Conservation (phyloP, 371 early-diverging fungal genomes). For the Mucor circinelloides region DNA sequence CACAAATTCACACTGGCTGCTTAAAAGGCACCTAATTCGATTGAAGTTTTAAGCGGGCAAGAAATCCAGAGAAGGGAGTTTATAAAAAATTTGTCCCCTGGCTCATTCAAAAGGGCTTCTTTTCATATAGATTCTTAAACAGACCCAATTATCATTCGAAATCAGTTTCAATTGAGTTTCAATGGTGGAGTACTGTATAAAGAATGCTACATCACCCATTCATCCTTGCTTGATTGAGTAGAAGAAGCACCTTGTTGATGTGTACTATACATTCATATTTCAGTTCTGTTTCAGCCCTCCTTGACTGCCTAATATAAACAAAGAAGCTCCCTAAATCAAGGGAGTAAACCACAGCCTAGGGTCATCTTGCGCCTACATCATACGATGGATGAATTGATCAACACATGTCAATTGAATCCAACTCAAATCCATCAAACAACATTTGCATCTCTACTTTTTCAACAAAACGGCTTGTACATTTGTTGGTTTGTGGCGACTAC, state of each 20-base stretch:
- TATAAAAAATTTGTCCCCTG: background rate
- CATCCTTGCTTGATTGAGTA: background rate
- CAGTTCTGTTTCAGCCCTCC: too few species aligned
- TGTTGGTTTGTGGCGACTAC: background rate
- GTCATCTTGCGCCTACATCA: too few species aligned
- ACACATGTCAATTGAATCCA: too few species aligned
- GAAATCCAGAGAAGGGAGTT: background rate
- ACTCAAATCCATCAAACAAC: too few species aligned
- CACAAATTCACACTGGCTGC: background rate
- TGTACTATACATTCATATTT: too few species aligned
- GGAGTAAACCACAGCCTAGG: too few species aligned
- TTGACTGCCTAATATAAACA: too few species aligned
- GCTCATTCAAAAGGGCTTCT: background rate
- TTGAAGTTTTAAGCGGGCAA: background rate
- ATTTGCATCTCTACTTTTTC: background rate
- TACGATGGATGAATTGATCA: too few species aligned
- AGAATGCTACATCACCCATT: background rate
- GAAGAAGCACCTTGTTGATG: background rate
- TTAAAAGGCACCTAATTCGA: background rate
- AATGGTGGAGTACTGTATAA: background rate
- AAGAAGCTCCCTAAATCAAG: too few species aligned
- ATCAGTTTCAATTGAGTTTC: background rate
- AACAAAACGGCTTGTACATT: background rate
- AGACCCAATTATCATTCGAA: constrained; percentile 1
- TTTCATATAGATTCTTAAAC: background rate